Evolutionary conservation across 371 early-diverging fungal species (phyloP).

Genomic region (Mortierella sp.): DNA sequence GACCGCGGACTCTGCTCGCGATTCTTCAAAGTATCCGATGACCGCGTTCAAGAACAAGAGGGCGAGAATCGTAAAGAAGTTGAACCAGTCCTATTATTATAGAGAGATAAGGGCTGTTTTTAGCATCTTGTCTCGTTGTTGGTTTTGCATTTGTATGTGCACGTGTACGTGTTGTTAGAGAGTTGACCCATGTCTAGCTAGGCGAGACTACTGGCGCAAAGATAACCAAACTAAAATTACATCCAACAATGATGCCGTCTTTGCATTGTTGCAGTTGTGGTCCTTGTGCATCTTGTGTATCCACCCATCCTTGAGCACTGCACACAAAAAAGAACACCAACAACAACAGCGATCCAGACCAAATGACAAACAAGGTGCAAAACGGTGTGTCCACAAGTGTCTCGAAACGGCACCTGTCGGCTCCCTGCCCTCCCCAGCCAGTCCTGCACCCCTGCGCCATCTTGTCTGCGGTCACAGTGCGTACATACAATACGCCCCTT

Average conservation of each 20-base stretch:
- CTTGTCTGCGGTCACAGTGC: background rate
- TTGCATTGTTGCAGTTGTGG: background rate
- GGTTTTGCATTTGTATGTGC: background rate
- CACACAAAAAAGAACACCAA: background rate
- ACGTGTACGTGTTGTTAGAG: background rate
- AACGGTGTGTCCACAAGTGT: background rate
- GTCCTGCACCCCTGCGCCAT: background rate
- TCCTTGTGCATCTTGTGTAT: background rate
- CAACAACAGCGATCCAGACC: background rate
- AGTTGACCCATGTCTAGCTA: background rate
- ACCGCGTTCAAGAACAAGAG: conserved; percentile 89
- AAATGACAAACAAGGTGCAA: background rate
- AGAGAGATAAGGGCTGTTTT: background rate
- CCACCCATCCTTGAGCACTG: background rate
- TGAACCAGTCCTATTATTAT: conserved; percentile 71
- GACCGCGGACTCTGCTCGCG: conserved; percentile 90
- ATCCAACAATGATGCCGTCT: background rate
- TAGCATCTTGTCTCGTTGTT: background rate
- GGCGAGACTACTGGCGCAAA: background rate
- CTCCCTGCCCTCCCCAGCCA: background rate
- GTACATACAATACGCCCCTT: background rate
- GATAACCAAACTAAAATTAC: background rate
- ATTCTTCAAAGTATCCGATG: conserved; percentile 92
- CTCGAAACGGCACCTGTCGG: background rate
- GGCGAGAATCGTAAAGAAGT: conserved; percentile 87